Evolutionary conservation across 495 filamentous ascomycete species (phyloP).

Genomic region (Talaromyces nanjingensis): DNA sequence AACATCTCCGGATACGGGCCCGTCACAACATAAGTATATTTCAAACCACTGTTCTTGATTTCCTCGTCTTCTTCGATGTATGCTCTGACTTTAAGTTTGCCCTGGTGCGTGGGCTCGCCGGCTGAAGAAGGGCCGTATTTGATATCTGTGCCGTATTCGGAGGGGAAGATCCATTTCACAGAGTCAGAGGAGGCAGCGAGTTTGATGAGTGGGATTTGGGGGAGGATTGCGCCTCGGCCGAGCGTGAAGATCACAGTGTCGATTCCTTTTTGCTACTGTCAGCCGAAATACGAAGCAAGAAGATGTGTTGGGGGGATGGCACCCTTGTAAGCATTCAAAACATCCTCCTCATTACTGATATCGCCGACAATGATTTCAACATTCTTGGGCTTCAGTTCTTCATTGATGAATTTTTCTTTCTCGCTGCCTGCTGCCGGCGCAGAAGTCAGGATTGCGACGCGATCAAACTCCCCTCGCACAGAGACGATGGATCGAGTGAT

Average conservation of each 20-base stretch:
- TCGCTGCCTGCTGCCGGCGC: conserved; percentile 39
- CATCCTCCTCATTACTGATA: conserved; percentile 42
- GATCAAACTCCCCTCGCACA: conserved; percentile 43
- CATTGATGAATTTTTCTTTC: conserved; percentile 24
- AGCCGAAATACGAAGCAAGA: neutral
- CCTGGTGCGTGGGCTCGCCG: conserved; percentile 60
- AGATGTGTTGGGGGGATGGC: neutral
- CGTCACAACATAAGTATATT: conserved; percentile 60
- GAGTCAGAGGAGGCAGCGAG: conserved; percentile 46
- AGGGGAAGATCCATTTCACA: conserved; percentile 65
- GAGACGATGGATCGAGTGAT: conserved; percentile 53
- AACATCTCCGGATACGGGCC: conserved; percentile 66
- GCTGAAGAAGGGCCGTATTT: conserved; percentile 54
- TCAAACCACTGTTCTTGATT: conserved; percentile 37
- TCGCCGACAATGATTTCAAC: conserved; percentile 56
- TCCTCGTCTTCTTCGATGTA: conserved; percentile 38
- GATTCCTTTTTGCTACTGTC: conserved; percentile 27
- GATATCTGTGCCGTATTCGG: conserved; percentile 70
- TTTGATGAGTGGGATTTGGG: conserved; percentile 52
- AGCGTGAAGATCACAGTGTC: conserved; percentile 62
- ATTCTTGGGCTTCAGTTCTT: conserved; percentile 39
- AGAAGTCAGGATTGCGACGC: conserved; percentile 60
- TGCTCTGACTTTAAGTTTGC: conserved; percentile 59
- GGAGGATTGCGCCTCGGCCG: conserved; percentile 49
- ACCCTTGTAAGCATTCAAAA: conserved; percentile 48